Evolutionary conservation across 2,329 filamentous ascomycete species (phyloP), one percentile per base, ranked within the genome.

Genomic region (Rutstroemia sp.): DNA sequence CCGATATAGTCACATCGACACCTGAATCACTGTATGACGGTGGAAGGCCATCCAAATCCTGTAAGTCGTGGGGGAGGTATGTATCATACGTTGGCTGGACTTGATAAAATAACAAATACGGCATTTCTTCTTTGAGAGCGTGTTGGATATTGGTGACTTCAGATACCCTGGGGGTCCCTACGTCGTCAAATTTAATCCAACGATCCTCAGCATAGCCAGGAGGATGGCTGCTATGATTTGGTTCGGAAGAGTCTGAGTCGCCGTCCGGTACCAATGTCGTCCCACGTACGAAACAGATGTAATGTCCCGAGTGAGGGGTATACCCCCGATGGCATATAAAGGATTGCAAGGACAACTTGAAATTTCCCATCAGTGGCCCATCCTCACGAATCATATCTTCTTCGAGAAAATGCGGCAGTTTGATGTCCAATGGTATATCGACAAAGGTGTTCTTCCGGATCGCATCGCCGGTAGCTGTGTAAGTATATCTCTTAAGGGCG

Each of bases 31-130:
- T 74, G 62, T 86, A 86, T 1, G 82, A 81, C 1, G 83, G 83
- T 3, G 82, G 83, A 14, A 46, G 41, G 19, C 25, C 47, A 5
- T 38, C 73, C 76, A 46, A 72, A 72, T 6, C 78, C 21, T 49
- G 37, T 76, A 34, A 23, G 38, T 48, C 46, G 5, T 55, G 25
- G 30, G 51, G 23, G 4, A 47, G 18, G 9, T 53, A 51, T 47
- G 42, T 68, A 56, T 92, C 88, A 30, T 90, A 82, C 66, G 95
- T 90, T 0, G 92, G 92, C 30, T 95, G 81, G 42, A 97, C 89
- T 70, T 96, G 92, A 67, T 96, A 99, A 71, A 97, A 97, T 0
- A 99, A 77, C 6, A 97, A 79, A 69, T 97, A 97, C 0, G 94
- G 92, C 70, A 90, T 95, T 70, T 96, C 92, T n/a, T 87, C 80